Base-by-base conservation (phyloP, 306 rosid species). In the Vigna trinervia region DNA sequence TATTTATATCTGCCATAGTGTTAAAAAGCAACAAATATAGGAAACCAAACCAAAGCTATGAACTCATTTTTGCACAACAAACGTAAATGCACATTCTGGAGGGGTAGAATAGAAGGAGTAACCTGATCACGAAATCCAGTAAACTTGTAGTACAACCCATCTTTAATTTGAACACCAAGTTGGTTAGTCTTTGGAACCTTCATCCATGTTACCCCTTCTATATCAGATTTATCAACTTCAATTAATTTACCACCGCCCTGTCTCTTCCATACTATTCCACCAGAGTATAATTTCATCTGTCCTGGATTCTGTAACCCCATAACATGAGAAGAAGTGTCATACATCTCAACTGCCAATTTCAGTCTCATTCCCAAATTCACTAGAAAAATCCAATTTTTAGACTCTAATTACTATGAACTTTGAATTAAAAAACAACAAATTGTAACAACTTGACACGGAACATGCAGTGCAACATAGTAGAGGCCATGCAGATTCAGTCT, bases 101-200 rank as follows among this genome's bases (percentile, higher is more conserved):
- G 20, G 45, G 34, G 61, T 9, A 43, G 28, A 52, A 46, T 9
- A 43, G 28, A 52, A 46, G 51, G 46, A 73, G 7, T 70, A 84
- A 96, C 99, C 98, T 89, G 99, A 26, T 96, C 99, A n/a, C 98
- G 98, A 71, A 96, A 96, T 15, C 99, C 99, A 5, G 90, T 85
- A 82, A 96, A 92, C 89, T 96, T 96, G 89, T 91, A 96, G 86
- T 39, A 89, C 83, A 96, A 73, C 11, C 99, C 99, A 50, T 96
- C 99, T 83, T 87, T 96, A 81, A 85, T 90, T 83, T 90, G 89
- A 71, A 96, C 91, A 73, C 99, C 97, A 36, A 96, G 90, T 83
- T 96, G 99, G 76, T 92, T 92, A 60, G 94, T 86, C 84, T 89
- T 89, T 19, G 99, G 98, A 78, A 96, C 90, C 88, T 96, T 96